Evolutionary conservation across 768 basidiomycete species (phyloP), one percentile per base, ranked within the genome.

Genomic region (Phylloporus scabripes): DNA sequence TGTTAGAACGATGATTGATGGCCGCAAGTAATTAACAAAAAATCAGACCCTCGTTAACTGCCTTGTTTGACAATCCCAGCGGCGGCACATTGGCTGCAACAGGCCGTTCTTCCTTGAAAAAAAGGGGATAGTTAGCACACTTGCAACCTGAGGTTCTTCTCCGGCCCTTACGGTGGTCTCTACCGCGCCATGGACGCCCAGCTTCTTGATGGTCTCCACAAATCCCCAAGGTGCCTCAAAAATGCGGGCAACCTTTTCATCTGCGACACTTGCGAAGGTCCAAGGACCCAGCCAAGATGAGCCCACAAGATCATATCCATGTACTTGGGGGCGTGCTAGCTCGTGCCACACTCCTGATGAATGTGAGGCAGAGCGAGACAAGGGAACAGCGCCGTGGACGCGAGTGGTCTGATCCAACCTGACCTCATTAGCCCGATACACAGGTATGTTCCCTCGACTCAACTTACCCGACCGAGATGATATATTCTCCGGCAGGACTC

Each of bases 181-280:
- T 1, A 68, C 54, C 34, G 85, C 69, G 39, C 70, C 66, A 17
- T 72, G 75, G 20, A 79, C 74, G 39, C 59, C 76, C 48, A 83
- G 73, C 41, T 59, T 69, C 48, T 77, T 74, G n/a, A 85, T 62
- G 10, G 79, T 69, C 26, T 81, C 73, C 2, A 94, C 78, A 59
- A 98, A 98, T 4, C 78, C 77, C 17, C 75, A 76, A 6, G 96
- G 89, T 8, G 94, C 93, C 61, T 93, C 92, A 53, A 99, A 99
- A 0, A 97, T 81, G 36, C 96, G 81, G 11, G 83, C 81, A 10
- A 98, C 92, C 67, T 98, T 98, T 68, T 99, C 96, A 60, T 99
- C 96, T 9, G 93, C 92, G 40, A 92, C 84, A 57, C 90, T 94
- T 17, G 84, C 85, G 62, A 97, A 95, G 26, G 79, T 82, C 40